phyloP scores from a whole-genome alignment of 1,139 yeast genomes.

The Scheffersomyces quercinus region DNA sequence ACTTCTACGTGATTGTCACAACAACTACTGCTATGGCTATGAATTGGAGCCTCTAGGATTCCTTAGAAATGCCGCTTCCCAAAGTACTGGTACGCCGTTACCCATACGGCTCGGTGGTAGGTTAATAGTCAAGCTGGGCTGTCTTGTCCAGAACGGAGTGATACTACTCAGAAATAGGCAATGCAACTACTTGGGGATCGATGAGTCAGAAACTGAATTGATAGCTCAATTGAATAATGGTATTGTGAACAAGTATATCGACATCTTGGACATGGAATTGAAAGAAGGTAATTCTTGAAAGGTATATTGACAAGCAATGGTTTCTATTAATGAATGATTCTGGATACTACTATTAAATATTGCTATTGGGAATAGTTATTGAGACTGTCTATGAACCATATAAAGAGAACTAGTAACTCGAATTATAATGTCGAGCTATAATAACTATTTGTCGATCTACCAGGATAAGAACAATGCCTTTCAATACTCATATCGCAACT shows the following conservation, averaged over 20 bases:
- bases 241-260: conserved; percentile 37
- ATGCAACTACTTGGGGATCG: conserved; percentile 38
- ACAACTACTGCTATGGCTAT: conserved; percentile 40
- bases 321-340: too few relatives aligned
- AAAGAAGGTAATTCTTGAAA: conserved; percentile 1
- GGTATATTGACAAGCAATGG: conserved; percentile 16
- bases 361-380: too few relatives aligned
- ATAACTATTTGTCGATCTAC: too few relatives aligned
- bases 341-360: too few relatives aligned
- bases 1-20: conserved; percentile 30
- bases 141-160: conserved; percentile 35
- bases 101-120: conserved; percentile 42
- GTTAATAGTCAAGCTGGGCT: conserved; percentile 32
- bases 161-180: conserved; percentile 28
- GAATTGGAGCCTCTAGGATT: conserved; percentile 41
- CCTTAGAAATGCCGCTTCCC: conserved; percentile 19
- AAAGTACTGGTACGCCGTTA: conserved; percentile 27
- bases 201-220: conserved; percentile 19
- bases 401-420: too few relatives aligned
- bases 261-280: conserved; percentile 25
- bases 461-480: too few relatives aligned
- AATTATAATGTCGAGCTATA: too few relatives aligned
- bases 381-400: too few relatives aligned
- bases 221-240: conserved; percentile 31
- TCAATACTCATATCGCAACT: too few relatives aligned